Evolutionary conservation across 2,329 filamentous ascomycete genomes (phyloP), one percentile per base, ranked within the genome.

Genomic region (Bipolaris sorokiniana): DNA sequence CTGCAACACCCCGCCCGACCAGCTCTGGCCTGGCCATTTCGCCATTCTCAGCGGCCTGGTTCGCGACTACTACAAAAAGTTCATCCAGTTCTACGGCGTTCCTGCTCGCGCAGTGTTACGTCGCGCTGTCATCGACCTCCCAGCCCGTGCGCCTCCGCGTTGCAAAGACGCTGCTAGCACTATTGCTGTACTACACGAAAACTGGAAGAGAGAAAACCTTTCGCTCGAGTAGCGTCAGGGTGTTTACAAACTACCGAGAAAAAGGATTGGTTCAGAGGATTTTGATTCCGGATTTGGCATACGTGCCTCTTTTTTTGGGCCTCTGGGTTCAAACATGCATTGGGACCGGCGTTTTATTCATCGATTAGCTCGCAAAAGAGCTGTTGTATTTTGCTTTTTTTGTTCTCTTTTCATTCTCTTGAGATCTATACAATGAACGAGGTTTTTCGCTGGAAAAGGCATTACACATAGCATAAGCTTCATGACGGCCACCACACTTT

Each of bases 51-150:
- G 85, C 65, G 80, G 79, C 36, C 79, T 86, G 60, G 74, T 85
- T 6, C 78, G 83, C 48, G 85, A 88, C 22, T 89, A 89, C 59
- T 88, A 91, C 61, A 83, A 86, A 51, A 88, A 90, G 16, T 92
- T 98, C 67, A 79, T 97, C 47, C 81, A 82, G 13, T 91, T 95
- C 65, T 99, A 93, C 69, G 94, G 93, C 1, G 87, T 86, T 48
- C 86, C 89, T 7, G 93, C 86, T 0, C 74, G 90, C n/a, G 89
- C 85, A 0, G 86, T 91, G 1, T 74, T 97, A 63, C 82, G 87
- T 36, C 81, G 85, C 49, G 90, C 90, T 0, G 79, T 94, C 23
- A 76, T 95, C n/a, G 88, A 91, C 11, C 88, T 95, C 47, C 92
- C 91, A 2, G 75, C 59, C 6, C 70, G 68, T 16, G 71, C 71